Conservation (phyloP, 495 filamentous ascomycete species). For the Penicillium tannophilum region DNA sequence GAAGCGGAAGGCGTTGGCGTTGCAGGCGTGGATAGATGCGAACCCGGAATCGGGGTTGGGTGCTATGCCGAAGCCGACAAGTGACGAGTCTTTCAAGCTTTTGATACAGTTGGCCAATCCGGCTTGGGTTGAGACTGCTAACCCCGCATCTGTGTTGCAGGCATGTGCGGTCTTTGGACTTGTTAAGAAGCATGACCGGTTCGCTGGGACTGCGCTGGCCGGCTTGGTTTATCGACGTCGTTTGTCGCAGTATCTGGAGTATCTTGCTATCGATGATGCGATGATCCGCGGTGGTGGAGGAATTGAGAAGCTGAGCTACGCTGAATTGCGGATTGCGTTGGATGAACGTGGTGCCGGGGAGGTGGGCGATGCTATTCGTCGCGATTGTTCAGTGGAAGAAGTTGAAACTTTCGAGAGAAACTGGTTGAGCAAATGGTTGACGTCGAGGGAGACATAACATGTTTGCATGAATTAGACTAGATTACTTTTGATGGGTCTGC, state of each 20-base stretch:
- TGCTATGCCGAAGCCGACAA: neutral
- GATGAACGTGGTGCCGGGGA: slow-evolving; percentile 49
- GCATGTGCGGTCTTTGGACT: slow-evolving; percentile 50
- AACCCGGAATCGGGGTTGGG: neutral
- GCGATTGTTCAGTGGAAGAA: slow-evolving; percentile 3
- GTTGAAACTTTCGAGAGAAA: slow-evolving; percentile 27
- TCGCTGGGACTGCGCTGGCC: slow-evolving; percentile 26
- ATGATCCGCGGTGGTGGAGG: slow-evolving; percentile 57
- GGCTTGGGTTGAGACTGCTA: slow-evolving; percentile 25
- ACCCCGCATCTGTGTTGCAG: slow-evolving; percentile 32
- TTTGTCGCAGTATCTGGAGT: slow-evolving; percentile 47
- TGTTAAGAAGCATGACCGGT: slow-evolving; percentile 42
- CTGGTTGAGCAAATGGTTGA: slow-evolving; percentile 46
- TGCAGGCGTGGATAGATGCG: slow-evolving; percentile 19
- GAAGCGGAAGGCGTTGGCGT: slow-evolving; percentile 36
- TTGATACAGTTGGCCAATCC: slow-evolving; percentile 27
- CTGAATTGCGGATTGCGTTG: slow-evolving; percentile 60
- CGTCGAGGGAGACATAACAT: slow-evolving; percentile 1
- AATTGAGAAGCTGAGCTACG: slow-evolving; percentile 47
- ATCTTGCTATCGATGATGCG: slow-evolving; percentile 60
- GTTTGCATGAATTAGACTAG: neutral
- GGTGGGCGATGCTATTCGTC: slow-evolving; percentile 12
- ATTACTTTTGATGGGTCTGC: neutral
- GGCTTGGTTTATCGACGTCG: slow-evolving; percentile 42
- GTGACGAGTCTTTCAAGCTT: slow-evolving; percentile 27